Evolutionary conservation across 2,329 filamentous ascomycete genomes (phyloP).

Genomic region (Hymenoscyphus infarciens): DNA sequence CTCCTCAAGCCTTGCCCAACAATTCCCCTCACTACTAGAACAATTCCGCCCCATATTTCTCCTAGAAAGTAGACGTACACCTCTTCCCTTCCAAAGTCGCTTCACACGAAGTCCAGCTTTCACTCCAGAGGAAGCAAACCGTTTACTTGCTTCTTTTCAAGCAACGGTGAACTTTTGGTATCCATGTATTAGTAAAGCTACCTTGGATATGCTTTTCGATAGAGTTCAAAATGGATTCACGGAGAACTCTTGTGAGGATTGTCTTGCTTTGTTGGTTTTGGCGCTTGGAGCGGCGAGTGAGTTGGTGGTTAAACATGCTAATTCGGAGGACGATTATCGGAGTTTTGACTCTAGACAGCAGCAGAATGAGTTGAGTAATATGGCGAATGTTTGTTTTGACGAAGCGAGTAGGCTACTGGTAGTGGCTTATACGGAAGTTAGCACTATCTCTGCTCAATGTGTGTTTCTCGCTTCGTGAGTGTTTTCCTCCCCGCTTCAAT

Average conservation of each 20-base stretch:
- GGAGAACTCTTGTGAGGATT: conserved; percentile 36
- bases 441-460: conserved; percentile 46
- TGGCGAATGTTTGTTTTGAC: conserved; percentile 28
- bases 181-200: conserved; percentile 44
- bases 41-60: conserved; percentile 27
- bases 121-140: conserved; percentile 40
- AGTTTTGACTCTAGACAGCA: conserved; percentile 21
- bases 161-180: conserved; percentile 51
- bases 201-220: conserved; percentile 33
- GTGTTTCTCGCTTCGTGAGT: conserved; percentile 48
- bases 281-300: conserved; percentile 39
- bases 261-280: conserved; percentile 45
- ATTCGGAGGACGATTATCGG: conserved; percentile 8
- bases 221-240: conserved; percentile 19
- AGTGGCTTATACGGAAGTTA: conserved; percentile 45
- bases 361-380: conserved; percentile 23
- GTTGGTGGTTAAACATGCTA: conserved; percentile 15
- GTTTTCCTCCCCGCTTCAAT: neutral
- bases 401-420: conserved; percentile 45
- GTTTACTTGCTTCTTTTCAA: conserved; percentile 44
- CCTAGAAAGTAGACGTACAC: conserved; percentile 42
- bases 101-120: conserved; percentile 42
- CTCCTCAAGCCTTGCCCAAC: conserved; percentile 17
- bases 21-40: conserved; percentile 19
- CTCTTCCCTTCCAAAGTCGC: conserved; percentile 36